Conservation (phyloP, 225 moss, liverwort and hornwort genomes). For the Takakia lepidozioides region DNA sequence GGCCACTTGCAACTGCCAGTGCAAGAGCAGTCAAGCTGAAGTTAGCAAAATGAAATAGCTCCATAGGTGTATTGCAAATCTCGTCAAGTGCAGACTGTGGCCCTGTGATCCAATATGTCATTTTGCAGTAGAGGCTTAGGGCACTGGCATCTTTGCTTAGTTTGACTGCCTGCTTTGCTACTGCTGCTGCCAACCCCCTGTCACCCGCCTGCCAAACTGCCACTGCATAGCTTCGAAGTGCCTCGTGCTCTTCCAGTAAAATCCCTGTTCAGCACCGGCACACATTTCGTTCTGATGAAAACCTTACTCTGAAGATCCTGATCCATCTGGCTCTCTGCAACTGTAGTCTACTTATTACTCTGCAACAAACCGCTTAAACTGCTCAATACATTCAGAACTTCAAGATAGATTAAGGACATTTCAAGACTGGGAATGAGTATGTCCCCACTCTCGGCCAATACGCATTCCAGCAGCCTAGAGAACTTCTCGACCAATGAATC, state of each 20-base stretch:
- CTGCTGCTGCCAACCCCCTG: conserved; percentile 54
- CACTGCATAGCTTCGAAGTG: conserved; percentile 75
- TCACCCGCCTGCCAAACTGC: conserved; percentile 67
- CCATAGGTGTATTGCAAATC: conserved; percentile 40
- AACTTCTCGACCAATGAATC: no score
- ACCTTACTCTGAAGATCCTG: no score
- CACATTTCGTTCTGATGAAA: no score
- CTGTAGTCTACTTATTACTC: no score
- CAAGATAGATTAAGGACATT: no score
- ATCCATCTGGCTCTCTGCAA: no score
- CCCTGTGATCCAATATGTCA: conserved; percentile 65
- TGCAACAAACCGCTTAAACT: no score
- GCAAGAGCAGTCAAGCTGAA: conserved; percentile 64
- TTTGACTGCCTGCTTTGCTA: conserved; percentile 69
- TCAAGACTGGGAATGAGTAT: no score
- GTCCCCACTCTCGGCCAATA: no score
- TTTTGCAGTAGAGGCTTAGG: conserved; percentile 55
- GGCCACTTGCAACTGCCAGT: conserved; percentile 53
- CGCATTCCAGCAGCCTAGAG: no score
- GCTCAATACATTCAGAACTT: no score
- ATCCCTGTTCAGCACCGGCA: no score
- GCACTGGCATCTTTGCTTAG: conserved; percentile 32
- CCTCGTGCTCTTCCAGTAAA: conserved; percentile 64
- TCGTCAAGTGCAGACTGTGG: conserved; percentile 55
- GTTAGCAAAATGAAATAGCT: conserved; percentile 40